Evolutionary conservation across 768 basidiomycete genomes (phyloP), one percentile per base, ranked within the genome.

Genomic region (Hericium coralloides): DNA sequence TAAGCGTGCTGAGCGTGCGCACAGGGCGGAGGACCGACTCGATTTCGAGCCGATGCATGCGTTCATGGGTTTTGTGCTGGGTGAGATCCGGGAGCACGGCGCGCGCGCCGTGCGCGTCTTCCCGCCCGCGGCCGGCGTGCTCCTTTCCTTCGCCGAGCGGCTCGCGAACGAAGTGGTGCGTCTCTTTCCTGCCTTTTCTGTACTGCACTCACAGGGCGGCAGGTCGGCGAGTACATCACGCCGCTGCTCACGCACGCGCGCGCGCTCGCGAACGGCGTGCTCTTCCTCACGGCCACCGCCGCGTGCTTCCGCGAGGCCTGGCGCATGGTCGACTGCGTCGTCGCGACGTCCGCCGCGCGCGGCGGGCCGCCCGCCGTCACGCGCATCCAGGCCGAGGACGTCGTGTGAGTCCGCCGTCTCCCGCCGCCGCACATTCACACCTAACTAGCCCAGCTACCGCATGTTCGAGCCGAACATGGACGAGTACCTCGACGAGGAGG

Each of bases 381-480:
- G 7, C 49, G 49, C 12, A 49, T 31, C 23, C 75, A 77, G 39
- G 85, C 85, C 0, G 92, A 97, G 67, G 91, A 95, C 68, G 81
- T 95, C 45, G 77, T 95, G 87, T 95, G 65, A 64, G 84, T 77
- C 31, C 12, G 55, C 26, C 49, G 56, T 38, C 18, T 52, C 58
- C 43, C 12, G 45, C 8, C 10, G 39, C 31, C 12, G 18, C 17
- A 53, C 60, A n/a, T 61, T 47, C 14, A 17, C 18, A 25, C n/a
- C 49, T 18, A 25, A 22, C 23, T 17, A 43, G 52, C 56, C 22
- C 63, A 95, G 93, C 12, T 95, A 92, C 68, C 81, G 79, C 49
- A 97, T 98, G 92, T 98, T 98, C 63, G 95, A 98, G 69, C 75
- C 80, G 10, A 89, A 95, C 68, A 97, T 98, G 92, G 95, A 97